Conservation (phyloP, 2,329 filamentous ascomycete species). For the Hypomyces rosellus region DNA sequence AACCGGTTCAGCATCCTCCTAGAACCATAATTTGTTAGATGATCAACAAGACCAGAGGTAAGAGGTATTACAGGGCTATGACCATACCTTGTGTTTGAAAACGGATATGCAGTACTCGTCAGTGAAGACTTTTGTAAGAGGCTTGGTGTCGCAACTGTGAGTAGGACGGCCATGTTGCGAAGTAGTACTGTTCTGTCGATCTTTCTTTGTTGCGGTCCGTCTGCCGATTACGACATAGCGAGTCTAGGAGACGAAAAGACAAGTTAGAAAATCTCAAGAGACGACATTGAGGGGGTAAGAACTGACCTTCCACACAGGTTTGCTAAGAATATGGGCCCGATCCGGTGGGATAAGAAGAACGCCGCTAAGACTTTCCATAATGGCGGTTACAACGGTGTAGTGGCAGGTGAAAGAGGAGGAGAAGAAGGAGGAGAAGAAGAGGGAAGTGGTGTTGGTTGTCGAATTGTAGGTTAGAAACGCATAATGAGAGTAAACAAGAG, state of each 20-base stretch:
- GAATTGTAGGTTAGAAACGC: constrained; percentile 8
- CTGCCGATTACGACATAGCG: constrained; percentile 54
- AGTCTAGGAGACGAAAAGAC: constrained; percentile 33
- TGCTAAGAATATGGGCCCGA: constrained; percentile 43
- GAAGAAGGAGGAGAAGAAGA: background rate
- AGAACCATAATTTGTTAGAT: constrained; percentile 10
- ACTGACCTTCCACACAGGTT: constrained; percentile 47
- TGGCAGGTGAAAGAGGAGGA: background rate
- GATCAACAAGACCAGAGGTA: constrained; percentile 9
- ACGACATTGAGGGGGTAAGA: constrained; percentile 1
- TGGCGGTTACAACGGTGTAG: constrained; percentile 9
- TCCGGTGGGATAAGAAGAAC: constrained; percentile 46
- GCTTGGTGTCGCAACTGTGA: constrained; percentile 32
- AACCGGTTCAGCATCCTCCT: constrained; percentile 47
- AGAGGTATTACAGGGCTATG: background rate
- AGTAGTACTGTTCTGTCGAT: constrained; percentile 30
- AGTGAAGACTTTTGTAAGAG: constrained; percentile 24
- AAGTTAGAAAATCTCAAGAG: constrained; percentile 9
- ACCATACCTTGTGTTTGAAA: constrained; percentile 49
- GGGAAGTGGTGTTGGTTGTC: background rate
- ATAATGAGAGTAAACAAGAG: constrained; percentile 11
- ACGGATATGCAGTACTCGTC: constrained; percentile 46
- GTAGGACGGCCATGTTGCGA: constrained; percentile 36
- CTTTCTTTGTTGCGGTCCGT: constrained; percentile 25
- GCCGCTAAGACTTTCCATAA: constrained; percentile 39